A percentile compares a stretch with the other conserved stretches of the same genome.
phyloP scores from a whole-genome alignment of 2,329 filamentous ascomycete genomes.

The Plectosphaerella plurivora region DNA sequence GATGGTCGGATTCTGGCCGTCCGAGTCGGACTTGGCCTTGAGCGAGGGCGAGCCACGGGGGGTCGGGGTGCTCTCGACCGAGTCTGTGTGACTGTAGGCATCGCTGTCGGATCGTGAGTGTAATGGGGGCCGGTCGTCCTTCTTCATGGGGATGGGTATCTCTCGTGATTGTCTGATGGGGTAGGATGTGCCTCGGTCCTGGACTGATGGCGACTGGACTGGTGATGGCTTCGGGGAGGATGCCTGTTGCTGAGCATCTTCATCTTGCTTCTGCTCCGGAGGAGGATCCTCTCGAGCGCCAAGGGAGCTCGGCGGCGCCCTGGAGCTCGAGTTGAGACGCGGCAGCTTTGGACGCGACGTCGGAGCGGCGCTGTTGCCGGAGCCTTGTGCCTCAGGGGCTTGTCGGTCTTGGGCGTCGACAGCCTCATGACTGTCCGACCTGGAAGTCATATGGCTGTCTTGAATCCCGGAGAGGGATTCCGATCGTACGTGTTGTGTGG shows the following conservation, averaged over 20 bases:
- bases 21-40: neutral
- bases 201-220: neutral
- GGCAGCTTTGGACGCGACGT: conserved; percentile 3
- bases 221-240: neutral
- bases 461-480: neutral
- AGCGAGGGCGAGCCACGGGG: neutral
- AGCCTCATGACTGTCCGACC: conserved; percentile 11
- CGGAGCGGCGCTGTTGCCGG: neutral
- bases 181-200: conserved; percentile 2
- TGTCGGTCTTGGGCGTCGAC: conserved; percentile 8
- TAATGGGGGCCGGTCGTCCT: neutral
- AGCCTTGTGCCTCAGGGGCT: neutral
- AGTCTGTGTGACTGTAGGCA: too few relatives aligned
- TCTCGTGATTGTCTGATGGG: conserved; percentile 9
- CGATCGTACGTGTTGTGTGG: neutral
- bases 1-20: conserved; percentile 17
- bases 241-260: neutral
- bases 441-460: neutral
- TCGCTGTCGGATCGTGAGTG: neutral
- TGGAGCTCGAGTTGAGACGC: conserved; percentile 12
- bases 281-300: neutral
- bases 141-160: conserved; percentile 10
- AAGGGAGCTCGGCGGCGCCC: conserved; percentile 7
- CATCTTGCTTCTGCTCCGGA: conserved; percentile 5
- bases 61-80: neutral